phyloP scores from a whole-genome alignment of 2,329 filamentous ascomycete species.

The Colletotrichum magnum region DNA sequence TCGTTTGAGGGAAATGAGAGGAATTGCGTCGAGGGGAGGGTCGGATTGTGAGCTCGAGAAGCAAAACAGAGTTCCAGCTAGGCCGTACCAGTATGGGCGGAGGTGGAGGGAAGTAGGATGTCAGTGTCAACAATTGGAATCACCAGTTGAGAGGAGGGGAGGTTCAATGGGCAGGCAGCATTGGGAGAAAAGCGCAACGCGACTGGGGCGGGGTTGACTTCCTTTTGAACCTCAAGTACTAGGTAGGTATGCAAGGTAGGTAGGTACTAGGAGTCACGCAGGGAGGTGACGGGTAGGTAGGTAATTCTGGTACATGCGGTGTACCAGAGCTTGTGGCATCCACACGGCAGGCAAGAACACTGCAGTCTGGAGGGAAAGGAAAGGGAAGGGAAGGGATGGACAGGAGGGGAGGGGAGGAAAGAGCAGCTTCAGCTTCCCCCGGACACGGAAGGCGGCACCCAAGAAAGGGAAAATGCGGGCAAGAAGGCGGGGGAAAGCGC shows the following conservation, averaged over 20 bases:
- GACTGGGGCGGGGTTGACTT: conserved; percentile 13
- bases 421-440: not conserved
- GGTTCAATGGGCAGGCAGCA: not conserved
- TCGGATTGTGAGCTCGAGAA: not conserved
- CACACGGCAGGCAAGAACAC: too few species aligned
- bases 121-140: not conserved
- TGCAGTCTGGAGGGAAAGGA: too few species aligned
- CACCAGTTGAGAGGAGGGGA: not conserved
- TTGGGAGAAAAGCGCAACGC: not conserved
- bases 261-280: too few species aligned
- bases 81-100: not conserved
- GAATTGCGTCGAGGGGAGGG: conserved; percentile 1
- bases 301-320: too few species aligned
- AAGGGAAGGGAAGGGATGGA: too few species aligned
- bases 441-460: not conserved
- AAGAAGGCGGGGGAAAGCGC: conserved; percentile 2
- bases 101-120: not conserved
- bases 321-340: too few species aligned
- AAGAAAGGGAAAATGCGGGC: conserved; percentile 6
- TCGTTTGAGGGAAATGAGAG: not conserved
- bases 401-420: not conserved
- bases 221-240: conserved; percentile 26
- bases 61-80: not conserved
- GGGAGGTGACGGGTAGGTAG: too few species aligned
- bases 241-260: too few species aligned